phyloP scores from a whole-genome alignment of 1,284 basidiomycete species.

The Mycosarcoma mackinlayi region DNA sequence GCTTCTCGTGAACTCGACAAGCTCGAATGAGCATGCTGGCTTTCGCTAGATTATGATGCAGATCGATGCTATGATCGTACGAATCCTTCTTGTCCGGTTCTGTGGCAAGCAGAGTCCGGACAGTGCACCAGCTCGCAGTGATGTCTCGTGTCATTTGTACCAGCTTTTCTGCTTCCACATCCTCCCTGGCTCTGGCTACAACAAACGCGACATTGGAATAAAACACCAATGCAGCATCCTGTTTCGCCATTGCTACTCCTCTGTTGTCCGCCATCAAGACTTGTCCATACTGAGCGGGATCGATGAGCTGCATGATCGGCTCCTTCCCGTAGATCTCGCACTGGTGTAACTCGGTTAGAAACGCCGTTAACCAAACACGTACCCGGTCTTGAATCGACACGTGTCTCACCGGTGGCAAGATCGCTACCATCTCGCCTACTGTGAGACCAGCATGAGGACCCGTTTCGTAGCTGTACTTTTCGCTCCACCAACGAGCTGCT shows the following conservation, averaged over 20 bases:
- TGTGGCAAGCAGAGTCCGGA: conserved; percentile 4
- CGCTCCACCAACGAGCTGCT: conserved; percentile 40
- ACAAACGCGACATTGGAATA: conserved; percentile 13
- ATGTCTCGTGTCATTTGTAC: neutral
- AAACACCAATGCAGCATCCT: conserved; percentile 29
- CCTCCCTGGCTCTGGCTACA: neutral
- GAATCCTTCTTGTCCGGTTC: conserved; percentile 14
- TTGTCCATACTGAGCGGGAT: conserved; percentile 18
- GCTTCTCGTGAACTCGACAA: conserved; percentile 1
- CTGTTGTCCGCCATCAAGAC: conserved; percentile 3
- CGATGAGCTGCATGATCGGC: conserved; percentile 27
- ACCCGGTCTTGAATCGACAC: conserved; percentile 36
- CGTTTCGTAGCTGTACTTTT: conserved; percentile 35
- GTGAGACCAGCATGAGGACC: conserved; percentile 31
- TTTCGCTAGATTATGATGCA: conserved; percentile 19
- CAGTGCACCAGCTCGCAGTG: conserved; percentile 13
- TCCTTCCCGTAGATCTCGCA: conserved; percentile 28
- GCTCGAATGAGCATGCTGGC: conserved; percentile 10
- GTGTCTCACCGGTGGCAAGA: conserved; percentile 34
- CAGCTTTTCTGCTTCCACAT: neutral
- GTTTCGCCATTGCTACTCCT: conserved; percentile 5
- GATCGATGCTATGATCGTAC: conserved; percentile 19
- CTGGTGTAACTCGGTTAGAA: conserved; percentile 30
- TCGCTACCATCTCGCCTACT: conserved; percentile 43
- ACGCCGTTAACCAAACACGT: conserved; percentile 32